phyloP scores from a whole-genome alignment of 257 asterid genomes.

The Echium plantagineum region DNA sequence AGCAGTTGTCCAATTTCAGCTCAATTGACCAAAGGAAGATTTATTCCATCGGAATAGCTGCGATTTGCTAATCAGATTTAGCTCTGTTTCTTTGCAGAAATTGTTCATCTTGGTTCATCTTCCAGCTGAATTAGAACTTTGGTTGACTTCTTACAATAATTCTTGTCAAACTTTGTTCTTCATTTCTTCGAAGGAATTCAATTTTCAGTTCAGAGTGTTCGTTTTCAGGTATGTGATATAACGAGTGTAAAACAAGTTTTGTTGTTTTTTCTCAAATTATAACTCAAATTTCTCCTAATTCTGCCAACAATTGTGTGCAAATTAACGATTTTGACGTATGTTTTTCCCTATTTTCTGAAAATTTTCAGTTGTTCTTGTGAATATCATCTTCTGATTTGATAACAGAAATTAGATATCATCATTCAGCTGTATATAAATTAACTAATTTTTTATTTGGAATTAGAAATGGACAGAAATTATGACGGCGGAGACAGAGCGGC shows the following conservation, averaged over 20 bases:
- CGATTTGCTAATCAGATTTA: neutral
- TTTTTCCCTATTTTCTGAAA: too few species aligned
- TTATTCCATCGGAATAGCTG: too few species aligned
- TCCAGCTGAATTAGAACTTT: neutral
- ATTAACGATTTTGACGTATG: too few species aligned
- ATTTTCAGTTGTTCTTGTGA: neutral
- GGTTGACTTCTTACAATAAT: neutral
- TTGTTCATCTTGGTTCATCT: neutral
- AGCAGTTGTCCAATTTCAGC: too few species aligned
- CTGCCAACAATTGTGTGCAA: too few species aligned
- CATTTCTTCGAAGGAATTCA: neutral
- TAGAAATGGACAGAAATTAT: slow-evolving; percentile 54
- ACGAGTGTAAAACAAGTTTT: too few species aligned
- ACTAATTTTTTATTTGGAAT: slow-evolving; percentile 7
- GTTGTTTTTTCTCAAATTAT: too few species aligned
- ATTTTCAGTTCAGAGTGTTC: neutral
- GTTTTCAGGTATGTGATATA: neutral
- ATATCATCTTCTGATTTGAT: neutral
- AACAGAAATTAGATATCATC: too few species aligned
- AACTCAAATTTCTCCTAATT: too few species aligned
- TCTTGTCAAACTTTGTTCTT: too few species aligned
- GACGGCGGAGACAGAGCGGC: slow-evolving; percentile 29
- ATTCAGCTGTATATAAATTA: too few species aligned
- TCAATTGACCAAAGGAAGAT: too few species aligned
- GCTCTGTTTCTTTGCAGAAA: neutral